A percentile compares a stretch with the other conserved stretches of the same genome.
Evolutionary conservation across 345 rosid species (phyloP).

Genomic region (Carallia brachiata): DNA sequence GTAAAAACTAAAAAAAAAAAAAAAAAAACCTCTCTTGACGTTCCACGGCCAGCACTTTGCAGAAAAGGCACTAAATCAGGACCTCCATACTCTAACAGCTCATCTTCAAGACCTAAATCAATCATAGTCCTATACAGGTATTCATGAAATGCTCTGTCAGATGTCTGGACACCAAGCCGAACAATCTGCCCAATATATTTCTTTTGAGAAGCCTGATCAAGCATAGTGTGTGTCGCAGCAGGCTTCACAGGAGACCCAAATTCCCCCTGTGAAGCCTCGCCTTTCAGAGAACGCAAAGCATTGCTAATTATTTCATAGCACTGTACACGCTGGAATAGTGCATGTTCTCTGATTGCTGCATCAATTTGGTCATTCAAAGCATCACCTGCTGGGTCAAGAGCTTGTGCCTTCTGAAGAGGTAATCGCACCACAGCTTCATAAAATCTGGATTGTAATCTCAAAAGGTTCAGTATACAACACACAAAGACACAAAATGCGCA

Average conservation of each 20-base stretch:
- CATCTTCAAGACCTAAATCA: slow-evolving; percentile 85
- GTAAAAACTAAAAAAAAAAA: slow-evolving; percentile 1
- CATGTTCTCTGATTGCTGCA: slow-evolving; percentile 62
- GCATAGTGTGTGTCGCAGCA: slow-evolving; percentile 42
- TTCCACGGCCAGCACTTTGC: slow-evolving; percentile 68
- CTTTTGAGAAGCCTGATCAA: slow-evolving; percentile 67
- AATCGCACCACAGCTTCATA: slow-evolving; percentile 96
- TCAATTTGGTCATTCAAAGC: slow-evolving; percentile 92
- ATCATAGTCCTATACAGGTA: slow-evolving; percentile 79
- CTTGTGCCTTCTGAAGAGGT: slow-evolving; percentile 91
- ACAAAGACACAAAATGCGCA: not conserved
- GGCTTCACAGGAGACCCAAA: slow-evolving; percentile 58
- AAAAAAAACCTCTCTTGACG: slow-evolving; percentile 62
- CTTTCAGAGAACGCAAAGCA: slow-evolving; percentile 73
- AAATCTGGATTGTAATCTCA: slow-evolving; percentile 53
- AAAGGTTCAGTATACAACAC: slow-evolving; percentile 18
- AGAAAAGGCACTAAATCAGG: slow-evolving; percentile 96
- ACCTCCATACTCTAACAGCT: slow-evolving; percentile 95
- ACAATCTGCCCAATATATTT: slow-evolving; percentile 88
- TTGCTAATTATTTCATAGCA: slow-evolving; percentile 83
- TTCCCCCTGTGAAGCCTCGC: slow-evolving; percentile 46
- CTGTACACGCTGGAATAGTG: slow-evolving; percentile 74
- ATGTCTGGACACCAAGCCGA: slow-evolving; percentile 90
- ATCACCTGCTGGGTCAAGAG: slow-evolving; percentile 91
- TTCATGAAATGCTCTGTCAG: slow-evolving; percentile 86